phyloP scores from a whole-genome alignment of 805 yeast species.

The Zygoascus tannicola region DNA sequence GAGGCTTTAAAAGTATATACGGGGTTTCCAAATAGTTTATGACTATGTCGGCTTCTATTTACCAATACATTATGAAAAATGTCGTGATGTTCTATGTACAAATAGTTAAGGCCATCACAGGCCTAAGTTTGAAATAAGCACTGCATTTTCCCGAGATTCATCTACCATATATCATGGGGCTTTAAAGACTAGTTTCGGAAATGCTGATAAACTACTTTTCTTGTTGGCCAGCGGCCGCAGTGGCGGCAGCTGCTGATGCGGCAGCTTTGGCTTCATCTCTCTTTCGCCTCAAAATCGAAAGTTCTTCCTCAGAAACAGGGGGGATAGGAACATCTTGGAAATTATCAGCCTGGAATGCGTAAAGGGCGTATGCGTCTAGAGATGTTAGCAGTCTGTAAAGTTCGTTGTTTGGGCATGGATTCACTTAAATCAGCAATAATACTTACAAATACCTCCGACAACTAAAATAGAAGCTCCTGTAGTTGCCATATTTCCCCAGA shows the following conservation, averaged over 20 bases:
- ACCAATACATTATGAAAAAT: too few species aligned
- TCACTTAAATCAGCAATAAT: constrained; percentile 10
- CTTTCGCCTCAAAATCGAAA: constrained; percentile 57
- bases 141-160: too few species aligned
- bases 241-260: not conserved
- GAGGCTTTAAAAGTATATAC: too few species aligned
- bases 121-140: too few species aligned
- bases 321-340: constrained; percentile 91
- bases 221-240: not conserved
- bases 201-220: not conserved
- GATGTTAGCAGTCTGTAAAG: too few species aligned
- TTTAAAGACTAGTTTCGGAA: too few species aligned
- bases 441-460: constrained; percentile 56
- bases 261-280: constrained; percentile 17
- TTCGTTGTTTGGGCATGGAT: too few species aligned
- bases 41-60: too few species aligned
- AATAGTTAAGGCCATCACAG: too few species aligned
- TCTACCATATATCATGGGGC: too few species aligned
- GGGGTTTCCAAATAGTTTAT: too few species aligned
- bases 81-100: too few species aligned
- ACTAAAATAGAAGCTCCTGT: constrained; percentile 52
- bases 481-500: constrained; percentile 62
- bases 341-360: constrained; percentile 51
- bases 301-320: constrained; percentile 72
- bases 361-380: constrained; percentile 7